Base-by-base conservation (phyloP, 352 stramenopile genomes). In the Thalassiosira hispida region DNA sequence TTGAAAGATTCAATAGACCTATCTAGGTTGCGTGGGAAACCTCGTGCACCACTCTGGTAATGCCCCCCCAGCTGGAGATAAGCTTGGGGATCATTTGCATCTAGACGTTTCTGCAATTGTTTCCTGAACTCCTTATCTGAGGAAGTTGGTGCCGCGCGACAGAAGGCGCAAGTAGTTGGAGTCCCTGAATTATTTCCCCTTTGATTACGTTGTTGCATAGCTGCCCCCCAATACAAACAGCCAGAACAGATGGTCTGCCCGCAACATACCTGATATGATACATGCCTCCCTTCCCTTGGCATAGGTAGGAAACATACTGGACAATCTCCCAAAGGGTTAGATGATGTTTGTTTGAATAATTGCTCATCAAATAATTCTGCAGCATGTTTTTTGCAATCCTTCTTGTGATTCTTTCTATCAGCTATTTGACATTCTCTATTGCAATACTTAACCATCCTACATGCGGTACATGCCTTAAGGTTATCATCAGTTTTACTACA, bases 311-410 rank as follows among this genome's bases (percentile, higher is more conserved):
- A 51, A 5, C 16, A 51, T 6, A 51, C 18, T 3, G 16, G 8
- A 51, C 42, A 51, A 20, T 51, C 42, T 5, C 18, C 42, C 7
- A n/a, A n/a, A n/a, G n/a, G n/a, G n/a, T 18, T 51, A 5, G 42
- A 16, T 18, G 42, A 16, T 20, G 6, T 6, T 5, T 7, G 42
- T 16, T 18, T 51, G 14, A 52, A 52, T 5, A 52, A 16, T 7
- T n/a, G 6, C 18, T 52, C 44, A 18, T 52, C 44, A 52, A 52
- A 52, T 52, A 52, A 18, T 51, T 51, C 42, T 20, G 42, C 42
- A 18, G 16, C 42, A 18, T 16, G 42, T 18, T 52, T 52, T 18
- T 52, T 52, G 18, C 44, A 52, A 5, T 6, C 44, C 16, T 52
- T 52, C 18, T 52, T 52, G 18, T 52, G 44, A 7, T 23, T 52